phyloP scores from a whole-genome alignment of 129 eudicot genomes.

The Centaurea solstitialis region DNA sequence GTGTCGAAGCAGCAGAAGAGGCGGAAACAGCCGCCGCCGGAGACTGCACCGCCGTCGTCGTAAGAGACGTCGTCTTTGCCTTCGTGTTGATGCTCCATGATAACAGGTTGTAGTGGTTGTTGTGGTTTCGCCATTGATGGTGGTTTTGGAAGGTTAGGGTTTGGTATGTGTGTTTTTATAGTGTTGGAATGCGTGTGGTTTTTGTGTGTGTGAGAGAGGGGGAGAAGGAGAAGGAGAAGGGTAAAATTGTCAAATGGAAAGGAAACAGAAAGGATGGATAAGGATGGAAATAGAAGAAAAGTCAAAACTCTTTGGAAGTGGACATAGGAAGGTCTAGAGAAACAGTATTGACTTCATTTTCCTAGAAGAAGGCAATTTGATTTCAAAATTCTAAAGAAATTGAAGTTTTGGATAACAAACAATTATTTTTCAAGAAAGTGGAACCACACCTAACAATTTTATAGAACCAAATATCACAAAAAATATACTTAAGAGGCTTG shows the following conservation, averaged over 20 bases:
- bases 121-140: constrained; percentile 29
- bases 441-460: not conserved
- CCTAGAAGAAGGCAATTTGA: not conserved
- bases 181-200: constrained; percentile 34
- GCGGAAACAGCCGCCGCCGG: constrained; percentile 40
- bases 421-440: too few species aligned
- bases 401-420: not conserved
- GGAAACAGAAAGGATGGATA: not conserved
- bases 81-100: constrained; percentile 32
- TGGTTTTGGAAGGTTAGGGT: not conserved
- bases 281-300: not conserved
- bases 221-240: constrained; percentile 18
- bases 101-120: constrained; percentile 27
- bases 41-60: not conserved
- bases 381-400: too few species aligned
- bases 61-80: constrained; percentile 19
- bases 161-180: not conserved
- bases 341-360: not conserved
- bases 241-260: constrained; percentile 5
- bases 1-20: constrained; percentile 42
- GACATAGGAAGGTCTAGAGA: constrained; percentile 27
- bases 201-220: constrained; percentile 36
- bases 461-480: not conserved
- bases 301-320: constrained; percentile 28
- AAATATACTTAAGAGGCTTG: too few species aligned